Evolutionary conservation across 768 basidiomycete species (phyloP).

Genomic region (Suillus plorans): DNA sequence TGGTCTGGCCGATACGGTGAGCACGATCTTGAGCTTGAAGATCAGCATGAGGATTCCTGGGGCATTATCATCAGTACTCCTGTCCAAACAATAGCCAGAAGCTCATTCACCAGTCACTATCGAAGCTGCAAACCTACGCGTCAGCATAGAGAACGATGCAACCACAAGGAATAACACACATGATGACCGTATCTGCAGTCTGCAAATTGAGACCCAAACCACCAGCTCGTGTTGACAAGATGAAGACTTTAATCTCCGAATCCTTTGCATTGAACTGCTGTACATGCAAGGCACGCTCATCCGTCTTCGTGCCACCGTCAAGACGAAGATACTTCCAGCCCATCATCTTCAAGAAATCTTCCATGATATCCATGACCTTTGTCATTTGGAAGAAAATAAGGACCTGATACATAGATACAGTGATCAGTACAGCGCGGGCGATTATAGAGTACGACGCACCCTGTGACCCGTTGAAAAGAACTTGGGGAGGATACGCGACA

Average conservation of each 20-base stretch:
- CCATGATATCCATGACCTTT: conserved; percentile 98
- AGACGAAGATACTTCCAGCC: conserved; percentile 85
- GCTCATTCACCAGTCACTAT: conserved; percentile 62
- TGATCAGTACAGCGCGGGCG: neutral
- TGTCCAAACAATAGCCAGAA: neutral
- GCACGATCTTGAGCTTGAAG: conserved; percentile 99
- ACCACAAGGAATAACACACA: conserved; percentile 49
- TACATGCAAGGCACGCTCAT: conserved; percentile 87
- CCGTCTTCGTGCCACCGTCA: conserved; percentile 96
- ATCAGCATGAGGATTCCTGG: conserved; percentile 97
- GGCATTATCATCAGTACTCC: conserved; percentile 5
- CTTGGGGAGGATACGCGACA: conserved; percentile 91
- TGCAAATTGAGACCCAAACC: conserved; percentile 94
- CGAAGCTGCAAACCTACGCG: conserved; percentile 49
- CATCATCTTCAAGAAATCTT: conserved; percentile 89
- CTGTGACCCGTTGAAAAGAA: conserved; percentile 91
- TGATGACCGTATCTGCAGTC: conserved; percentile 94
- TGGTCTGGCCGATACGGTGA: conserved; percentile 99
- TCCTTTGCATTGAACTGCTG: conserved; percentile 86
- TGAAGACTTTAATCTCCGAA: conserved; percentile 89
- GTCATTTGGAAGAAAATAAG: conserved; percentile 99
- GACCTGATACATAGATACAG: conserved; percentile 53
- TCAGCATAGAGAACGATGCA: conserved; percentile 12
- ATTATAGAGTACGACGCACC: conserved; percentile 38
- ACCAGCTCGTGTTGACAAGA: conserved; percentile 91